Evolutionary conservation across 2,329 filamentous ascomycete genomes (phyloP), one percentile per base, ranked within the genome.

Genomic region (Alternaria tenuissima): DNA sequence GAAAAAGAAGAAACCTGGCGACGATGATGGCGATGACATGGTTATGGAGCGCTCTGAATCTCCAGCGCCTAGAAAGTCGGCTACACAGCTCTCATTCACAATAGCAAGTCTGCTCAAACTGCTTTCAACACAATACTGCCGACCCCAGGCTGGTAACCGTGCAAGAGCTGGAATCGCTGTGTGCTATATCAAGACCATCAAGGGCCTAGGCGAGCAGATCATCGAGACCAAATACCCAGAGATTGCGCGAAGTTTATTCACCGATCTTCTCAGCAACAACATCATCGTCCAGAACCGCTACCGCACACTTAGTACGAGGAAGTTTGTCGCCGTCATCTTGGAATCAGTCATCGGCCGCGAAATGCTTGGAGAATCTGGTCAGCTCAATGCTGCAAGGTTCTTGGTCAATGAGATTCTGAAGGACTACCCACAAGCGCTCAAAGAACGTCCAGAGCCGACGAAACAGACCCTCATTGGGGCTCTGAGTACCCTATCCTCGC

Each of bases 391-490:
- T 28, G 92, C 93, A 7, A 92, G 89, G 70, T 87, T 88, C 62
- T 81, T 99, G 54, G 88, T 97, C 73, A 97, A 96, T 75, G 89
- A 93, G 59, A 85, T 97, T 46, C 84, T 99, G 49, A 98, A 96
- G 76, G 95, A 98, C 76, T 98, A 97, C 68, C 94, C 95, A 0
- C 93, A 96, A 76, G 90, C 90, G 5, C 81, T 97, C 48, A 92
- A 94, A 69, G 94, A 98, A 76, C 88, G 91, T 41, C 88, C 91
- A 1, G 94, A 98, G 76, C 95, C 95, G 7, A 90, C 88, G 48
- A 99, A 99, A 78, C 89, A 96, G 71, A 90, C 90, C 1, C 81
- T 99, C 39, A 90, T 93, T 48, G 89, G 90, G 16, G 86, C 93
- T 7, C 82, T 99, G 28, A 91, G 91, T 68, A 90, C 93, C 1